These are phyloP conservation scores for Ceratocystis diversiconidia DNA, from an alignment of 2,329 filamentous ascomycete genomes.

Conservation along the genomic window DNA sequence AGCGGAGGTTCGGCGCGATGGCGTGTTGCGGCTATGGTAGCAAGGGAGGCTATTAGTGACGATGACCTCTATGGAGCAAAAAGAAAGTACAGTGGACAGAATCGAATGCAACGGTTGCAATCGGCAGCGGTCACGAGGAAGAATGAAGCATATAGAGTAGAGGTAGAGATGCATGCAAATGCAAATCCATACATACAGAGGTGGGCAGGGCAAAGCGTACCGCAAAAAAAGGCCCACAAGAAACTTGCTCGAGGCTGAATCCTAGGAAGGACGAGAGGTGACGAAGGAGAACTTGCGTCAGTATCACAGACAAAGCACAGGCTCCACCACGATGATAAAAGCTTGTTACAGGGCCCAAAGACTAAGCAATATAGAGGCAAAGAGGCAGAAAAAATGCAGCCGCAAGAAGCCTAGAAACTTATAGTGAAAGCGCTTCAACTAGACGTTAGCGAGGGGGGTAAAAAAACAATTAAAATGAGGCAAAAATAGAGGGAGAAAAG, in stretches of 20 bases:
- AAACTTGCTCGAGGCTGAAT: neutral
- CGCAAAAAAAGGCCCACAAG: neutral
- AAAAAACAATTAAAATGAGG: neutral
- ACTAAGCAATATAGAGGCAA: neutral
- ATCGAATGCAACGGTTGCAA: neutral
- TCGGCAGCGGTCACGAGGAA: neutral
- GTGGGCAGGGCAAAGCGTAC: neutral
- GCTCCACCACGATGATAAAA: slow-evolving; percentile 3
- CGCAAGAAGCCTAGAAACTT: neutral
- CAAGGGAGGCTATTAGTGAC: neutral
- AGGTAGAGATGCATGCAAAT: neutral
- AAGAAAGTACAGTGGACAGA: neutral
- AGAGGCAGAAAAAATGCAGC: neutral
- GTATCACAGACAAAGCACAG: neutral
- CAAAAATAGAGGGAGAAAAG: neutral
- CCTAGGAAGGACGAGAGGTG: neutral
- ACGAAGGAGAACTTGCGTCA: neutral
- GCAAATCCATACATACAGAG: neutral
- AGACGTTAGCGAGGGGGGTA: neutral
- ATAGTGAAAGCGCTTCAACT: neutral
- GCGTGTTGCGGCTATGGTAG: neutral
- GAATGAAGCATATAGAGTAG: neutral
- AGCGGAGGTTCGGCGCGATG: neutral
- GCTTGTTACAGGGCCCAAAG: neutral
- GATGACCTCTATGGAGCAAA: neutral